A percentile compares a stretch with the other conserved stretches of the same genome.
Evolutionary conservation across 2,329 filamentous ascomycete genomes (phyloP).

Genomic region (Trichophyton rubrum): DNA sequence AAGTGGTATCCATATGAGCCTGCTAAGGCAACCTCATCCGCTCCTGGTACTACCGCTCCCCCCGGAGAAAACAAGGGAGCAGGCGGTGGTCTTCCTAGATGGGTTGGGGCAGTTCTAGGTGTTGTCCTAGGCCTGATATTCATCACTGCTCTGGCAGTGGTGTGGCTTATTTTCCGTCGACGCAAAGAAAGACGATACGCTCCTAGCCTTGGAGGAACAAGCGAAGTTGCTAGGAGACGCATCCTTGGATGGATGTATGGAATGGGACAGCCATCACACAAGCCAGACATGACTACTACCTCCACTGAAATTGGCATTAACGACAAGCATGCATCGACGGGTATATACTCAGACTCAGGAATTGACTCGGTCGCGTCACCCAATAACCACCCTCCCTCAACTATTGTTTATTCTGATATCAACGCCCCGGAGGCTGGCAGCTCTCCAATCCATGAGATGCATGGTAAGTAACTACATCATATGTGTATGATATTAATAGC

Average conservation of each 20-base stretch:
- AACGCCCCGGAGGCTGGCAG: slow-evolving; percentile 18
- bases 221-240: slow-evolving; percentile 35
- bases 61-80: slow-evolving; percentile 13
- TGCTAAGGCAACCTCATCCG: not conserved
- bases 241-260: slow-evolving; percentile 44
- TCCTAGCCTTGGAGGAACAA: slow-evolving; percentile 30
- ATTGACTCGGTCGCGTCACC: slow-evolving; percentile 8
- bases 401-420: slow-evolving; percentile 8
- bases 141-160: slow-evolving; percentile 39
- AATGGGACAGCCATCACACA: slow-evolving; percentile 13
- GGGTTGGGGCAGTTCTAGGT: slow-evolving; percentile 50
- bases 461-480: slow-evolving; percentile 16
- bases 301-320: slow-evolving; percentile 12
- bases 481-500: not conserved
- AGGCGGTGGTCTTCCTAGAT: slow-evolving; percentile 38
- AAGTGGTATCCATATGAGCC: slow-evolving; percentile 49
- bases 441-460: slow-evolving; percentile 22
- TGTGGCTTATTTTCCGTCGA: slow-evolving; percentile 41
- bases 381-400: slow-evolving; percentile 8
- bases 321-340: slow-evolving; percentile 11
- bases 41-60: slow-evolving; percentile 14
- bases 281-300: slow-evolving; percentile 15
- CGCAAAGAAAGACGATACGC: slow-evolving; percentile 31
- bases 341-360: slow-evolving; percentile 10
- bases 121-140: slow-evolving; percentile 49